phyloP scores from a whole-genome alignment of 176 grass and related monocot species.

The Oryza officinalis region DNA sequence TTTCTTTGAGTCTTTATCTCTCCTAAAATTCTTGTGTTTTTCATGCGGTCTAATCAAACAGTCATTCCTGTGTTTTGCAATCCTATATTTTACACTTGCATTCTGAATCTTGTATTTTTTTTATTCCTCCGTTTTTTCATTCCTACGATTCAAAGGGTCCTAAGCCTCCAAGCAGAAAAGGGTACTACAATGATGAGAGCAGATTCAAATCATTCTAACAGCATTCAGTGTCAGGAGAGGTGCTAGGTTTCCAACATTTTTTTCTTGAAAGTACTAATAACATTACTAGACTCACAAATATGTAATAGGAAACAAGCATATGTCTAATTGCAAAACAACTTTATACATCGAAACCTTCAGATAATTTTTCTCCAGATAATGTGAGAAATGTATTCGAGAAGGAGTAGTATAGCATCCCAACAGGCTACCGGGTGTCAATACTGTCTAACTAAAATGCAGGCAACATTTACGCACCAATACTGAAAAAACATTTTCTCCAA shows the following conservation, averaged over 20 bases:
- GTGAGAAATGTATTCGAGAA: background rate
- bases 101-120: no score
- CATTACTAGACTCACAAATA: background rate
- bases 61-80: no score
- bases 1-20: no score
- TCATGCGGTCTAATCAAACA: no score
- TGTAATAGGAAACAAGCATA: background rate
- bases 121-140: no score
- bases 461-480: background rate
- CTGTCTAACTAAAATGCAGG: background rate
- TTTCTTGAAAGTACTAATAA: background rate
- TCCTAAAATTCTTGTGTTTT: no score
- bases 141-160: no score
- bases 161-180: background rate
- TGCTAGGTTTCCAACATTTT: background rate
- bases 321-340: background rate
- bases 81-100: no score
- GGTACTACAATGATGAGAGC: background rate
- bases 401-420: background rate
- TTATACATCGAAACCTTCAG: background rate
- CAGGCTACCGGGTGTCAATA: conserved; percentile 3
- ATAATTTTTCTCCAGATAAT: conserved; percentile 9
- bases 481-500: background rate
- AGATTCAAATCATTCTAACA: background rate
- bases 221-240: background rate